Percentiles rank a stretch among this genome's conserved stretches.
phyloP scores from a whole-genome alignment of 352 stramenopile genomes.

The Globisporangium nagaii region DNA sequence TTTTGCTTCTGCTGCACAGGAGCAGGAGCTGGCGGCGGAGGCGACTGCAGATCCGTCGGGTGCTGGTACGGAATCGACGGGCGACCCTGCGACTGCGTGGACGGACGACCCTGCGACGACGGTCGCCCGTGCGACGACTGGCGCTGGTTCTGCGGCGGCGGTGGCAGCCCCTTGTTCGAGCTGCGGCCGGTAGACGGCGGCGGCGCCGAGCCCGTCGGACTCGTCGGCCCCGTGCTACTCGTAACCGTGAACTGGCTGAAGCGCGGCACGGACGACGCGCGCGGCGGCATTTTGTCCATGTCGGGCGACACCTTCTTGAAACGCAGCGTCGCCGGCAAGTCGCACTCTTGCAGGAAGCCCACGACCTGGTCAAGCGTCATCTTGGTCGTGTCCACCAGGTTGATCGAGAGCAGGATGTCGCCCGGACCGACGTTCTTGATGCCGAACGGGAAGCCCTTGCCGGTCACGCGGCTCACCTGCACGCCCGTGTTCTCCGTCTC shows the following conservation, averaged over 20 bases:
- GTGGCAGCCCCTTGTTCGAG: conserved; percentile 16
- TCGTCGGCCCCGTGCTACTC: conserved; percentile 42
- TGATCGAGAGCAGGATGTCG: conserved; percentile 80
- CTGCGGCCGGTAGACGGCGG: conserved; percentile 6
- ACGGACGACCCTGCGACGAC: not conserved
- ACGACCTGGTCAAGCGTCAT: conserved; percentile 80
- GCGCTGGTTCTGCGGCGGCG: conserved; percentile 20
- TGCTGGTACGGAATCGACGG: conserved; percentile 15
- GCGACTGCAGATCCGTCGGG: conserved; percentile 7
- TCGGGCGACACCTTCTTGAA: conserved; percentile 80
- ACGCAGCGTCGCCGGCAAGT: conserved; percentile 78
- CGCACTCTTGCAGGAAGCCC: conserved; percentile 75
- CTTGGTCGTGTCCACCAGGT: conserved; percentile 75
- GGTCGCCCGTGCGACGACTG: conserved; percentile 6
- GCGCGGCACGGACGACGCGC: conserved; percentile 31
- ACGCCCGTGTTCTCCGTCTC: conserved; percentile 54
- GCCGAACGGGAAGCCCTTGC: conserved; percentile 83
- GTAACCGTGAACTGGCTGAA: conserved; percentile 72
- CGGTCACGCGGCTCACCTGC: conserved; percentile 74
- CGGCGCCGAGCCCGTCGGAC: conserved; percentile 38
- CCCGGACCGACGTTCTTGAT: conserved; percentile 86
- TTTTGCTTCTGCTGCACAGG: not conserved
- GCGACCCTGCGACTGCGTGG: not conserved
- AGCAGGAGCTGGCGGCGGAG: not conserved
- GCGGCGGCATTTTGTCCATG: conserved; percentile 24